These are phyloP conservation scores for Trypanosoma avium DNA, from an alignment of 208 protist genomes.

Conservation along the genomic window DNA sequence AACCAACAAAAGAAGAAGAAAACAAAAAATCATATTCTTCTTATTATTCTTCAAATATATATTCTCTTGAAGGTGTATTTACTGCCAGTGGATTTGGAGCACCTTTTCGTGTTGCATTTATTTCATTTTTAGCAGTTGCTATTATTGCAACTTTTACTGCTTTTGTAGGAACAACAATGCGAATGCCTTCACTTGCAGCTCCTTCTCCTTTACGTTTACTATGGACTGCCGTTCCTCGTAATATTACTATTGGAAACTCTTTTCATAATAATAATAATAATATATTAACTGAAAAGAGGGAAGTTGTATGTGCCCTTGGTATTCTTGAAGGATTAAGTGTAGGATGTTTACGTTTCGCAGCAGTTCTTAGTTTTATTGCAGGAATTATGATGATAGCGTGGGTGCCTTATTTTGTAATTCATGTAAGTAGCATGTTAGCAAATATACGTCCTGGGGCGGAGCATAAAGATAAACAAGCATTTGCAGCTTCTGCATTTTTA, in stretches of 20 bases:
- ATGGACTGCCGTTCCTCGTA: constrained; percentile 11
- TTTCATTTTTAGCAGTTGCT: background rate
- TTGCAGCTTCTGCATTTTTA: constrained; percentile 15
- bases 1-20: background rate
- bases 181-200: constrained; percentile 5
- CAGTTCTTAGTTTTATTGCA: constrained; percentile 9
- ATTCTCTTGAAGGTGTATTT: constrained; percentile 9
- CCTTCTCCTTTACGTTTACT: constrained; percentile 19
- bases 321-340: constrained; percentile 7
- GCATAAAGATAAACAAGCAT: constrained; percentile 2
- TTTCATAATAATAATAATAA: background rate
- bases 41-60: too few relatives aligned
- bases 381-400: constrained; percentile 20
- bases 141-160: constrained; percentile 1
- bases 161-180: constrained; percentile 16
- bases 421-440: constrained; percentile 16
- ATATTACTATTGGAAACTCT: background rate
- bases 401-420: constrained; percentile 23
- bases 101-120: constrained; percentile 7
- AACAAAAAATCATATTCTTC: background rate
- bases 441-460: constrained; percentile 6
- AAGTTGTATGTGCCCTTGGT: constrained; percentile 18
- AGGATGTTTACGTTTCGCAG: background rate
- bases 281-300: background rate
- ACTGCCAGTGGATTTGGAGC: constrained; percentile 23